Evolutionary conservation across 2,329 filamentous ascomycete genomes (phyloP).

Genomic region (Cercospora beticola): DNA sequence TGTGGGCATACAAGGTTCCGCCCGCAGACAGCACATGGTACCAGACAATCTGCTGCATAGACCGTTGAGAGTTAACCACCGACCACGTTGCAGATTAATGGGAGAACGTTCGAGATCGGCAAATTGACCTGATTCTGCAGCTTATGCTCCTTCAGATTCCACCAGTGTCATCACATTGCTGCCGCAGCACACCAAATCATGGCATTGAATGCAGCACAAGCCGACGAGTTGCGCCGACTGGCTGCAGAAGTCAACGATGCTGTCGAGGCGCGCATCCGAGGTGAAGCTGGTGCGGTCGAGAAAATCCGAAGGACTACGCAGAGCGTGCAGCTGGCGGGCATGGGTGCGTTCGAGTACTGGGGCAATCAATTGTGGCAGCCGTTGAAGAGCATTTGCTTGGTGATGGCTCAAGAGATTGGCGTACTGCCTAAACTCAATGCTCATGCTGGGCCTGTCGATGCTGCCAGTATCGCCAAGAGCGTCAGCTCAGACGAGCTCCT

Average conservation of each 20-base stretch:
- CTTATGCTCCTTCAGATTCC: not conserved
- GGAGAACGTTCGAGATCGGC: not conserved
- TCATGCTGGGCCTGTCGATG: not conserved
- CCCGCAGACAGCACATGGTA: not conserved
- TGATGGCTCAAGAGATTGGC: constrained; percentile 16
- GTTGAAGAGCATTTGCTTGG: constrained; percentile 16
- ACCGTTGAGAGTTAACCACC: not conserved
- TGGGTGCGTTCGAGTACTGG: constrained; percentile 17
- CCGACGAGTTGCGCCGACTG: constrained; percentile 8
- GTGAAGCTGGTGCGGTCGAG: constrained; percentile 11
- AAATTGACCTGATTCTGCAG: not conserved
- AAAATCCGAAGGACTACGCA: constrained; percentile 12
- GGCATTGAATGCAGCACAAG: constrained; percentile 7
- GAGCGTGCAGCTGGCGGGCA: constrained; percentile 9
- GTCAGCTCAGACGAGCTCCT: constrained; percentile 3
- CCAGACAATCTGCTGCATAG: not conserved
- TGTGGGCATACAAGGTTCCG: not conserved
- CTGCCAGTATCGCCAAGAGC: not conserved
- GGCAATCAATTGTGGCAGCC: constrained; percentile 9
- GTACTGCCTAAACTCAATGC: constrained; percentile 11
- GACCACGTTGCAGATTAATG: not conserved
- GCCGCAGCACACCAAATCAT: not conserved
- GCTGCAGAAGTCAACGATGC: constrained; percentile 9
- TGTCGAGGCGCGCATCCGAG: constrained; percentile 15
- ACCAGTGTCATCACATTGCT: not conserved